These are phyloP conservation scores for Erysimum cheiri DNA, from an alignment of 441 rosid genomes.

Conservation along the genomic window DNA sequence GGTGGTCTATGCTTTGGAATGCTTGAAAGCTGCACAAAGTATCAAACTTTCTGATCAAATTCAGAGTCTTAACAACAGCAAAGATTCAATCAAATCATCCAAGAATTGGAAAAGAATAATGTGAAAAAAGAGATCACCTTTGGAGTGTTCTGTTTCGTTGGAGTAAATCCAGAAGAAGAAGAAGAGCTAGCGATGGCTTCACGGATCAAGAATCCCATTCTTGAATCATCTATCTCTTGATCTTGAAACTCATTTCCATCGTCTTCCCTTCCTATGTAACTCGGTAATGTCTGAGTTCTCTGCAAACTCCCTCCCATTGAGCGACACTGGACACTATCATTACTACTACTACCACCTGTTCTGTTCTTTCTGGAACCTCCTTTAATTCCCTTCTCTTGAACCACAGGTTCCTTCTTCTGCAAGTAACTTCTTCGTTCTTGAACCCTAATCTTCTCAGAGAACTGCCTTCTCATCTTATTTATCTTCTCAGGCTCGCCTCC, in stretches of 20 bases:
- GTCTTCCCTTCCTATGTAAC: slow-evolving; percentile 49
- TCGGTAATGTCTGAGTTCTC: slow-evolving; percentile 72
- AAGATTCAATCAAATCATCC: not conserved
- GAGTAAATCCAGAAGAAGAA: slow-evolving; percentile 46
- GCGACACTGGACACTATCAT: slow-evolving; percentile 11
- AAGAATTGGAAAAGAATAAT: not conserved
- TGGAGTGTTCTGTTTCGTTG: slow-evolving; percentile 49
- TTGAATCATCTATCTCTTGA: slow-evolving; percentile 49
- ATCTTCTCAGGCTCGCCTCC: slow-evolving; percentile 41
- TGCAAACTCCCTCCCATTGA: slow-evolving; percentile 44
- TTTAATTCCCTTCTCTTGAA: slow-evolving; percentile 34
- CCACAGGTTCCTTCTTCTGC: slow-evolving; percentile 37
- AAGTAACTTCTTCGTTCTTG: slow-evolving; percentile 45
- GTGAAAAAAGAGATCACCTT: slow-evolving; percentile 28
- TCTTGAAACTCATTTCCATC: slow-evolving; percentile 46
- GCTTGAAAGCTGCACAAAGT: slow-evolving; percentile 36
- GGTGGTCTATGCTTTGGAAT: slow-evolving; percentile 57
- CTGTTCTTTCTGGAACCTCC: slow-evolving; percentile 30
- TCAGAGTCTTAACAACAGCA: slow-evolving; percentile 7
- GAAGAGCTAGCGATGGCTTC: slow-evolving; percentile 63
- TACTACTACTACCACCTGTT: slow-evolving; percentile 25
- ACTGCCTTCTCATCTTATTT: slow-evolving; percentile 49
- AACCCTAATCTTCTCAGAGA: slow-evolving; percentile 45
- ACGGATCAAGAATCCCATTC: slow-evolving; percentile 70
- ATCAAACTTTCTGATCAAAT: slow-evolving; percentile 7